A percentile compares a stretch with the other conserved stretches of the same genome.
These are phyloP conservation scores for Diutina scorzettiae DNA, from an alignment of 1,139 yeast genomes.

Conservation along the genomic window DNA sequence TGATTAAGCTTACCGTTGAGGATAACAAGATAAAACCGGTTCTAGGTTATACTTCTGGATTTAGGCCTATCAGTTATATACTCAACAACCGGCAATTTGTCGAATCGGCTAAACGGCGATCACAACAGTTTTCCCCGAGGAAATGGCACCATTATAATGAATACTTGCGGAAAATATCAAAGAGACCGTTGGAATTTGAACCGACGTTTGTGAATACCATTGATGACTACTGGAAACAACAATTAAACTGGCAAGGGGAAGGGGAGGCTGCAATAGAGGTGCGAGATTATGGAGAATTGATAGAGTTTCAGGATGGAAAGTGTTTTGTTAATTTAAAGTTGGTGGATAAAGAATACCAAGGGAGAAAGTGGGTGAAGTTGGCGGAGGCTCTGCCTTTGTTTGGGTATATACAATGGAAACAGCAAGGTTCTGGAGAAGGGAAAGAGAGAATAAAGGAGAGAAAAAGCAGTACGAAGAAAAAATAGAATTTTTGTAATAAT, in stretches of 20 bases:
- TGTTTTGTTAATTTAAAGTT: neutral
- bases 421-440: no score
- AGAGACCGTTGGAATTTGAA: neutral
- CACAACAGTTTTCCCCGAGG: neutral
- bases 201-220: no score
- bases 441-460: no score
- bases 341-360: neutral
- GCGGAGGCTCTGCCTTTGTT: neutral
- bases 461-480: no score
- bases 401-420: neutral
- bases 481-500: no score
- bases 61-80: conserved; percentile 10
- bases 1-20: conserved; percentile 10
- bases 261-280: no score
- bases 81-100: conserved; percentile 8
- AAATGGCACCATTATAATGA: neutral
- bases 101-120: neutral
- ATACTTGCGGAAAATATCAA: neutral
- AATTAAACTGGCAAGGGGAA: no score
- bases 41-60: conserved; percentile 7
- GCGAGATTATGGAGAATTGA: neutral
- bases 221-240: no score
- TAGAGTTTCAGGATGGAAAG: neutral
- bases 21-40: no score
- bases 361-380: neutral